A percentile compares a stretch with the other conserved stretches of the same genome.
These are phyloP conservation scores for Hanseniaspora vineae DNA, from an alignment of 805 yeast genomes.

Conservation along the genomic window DNA sequence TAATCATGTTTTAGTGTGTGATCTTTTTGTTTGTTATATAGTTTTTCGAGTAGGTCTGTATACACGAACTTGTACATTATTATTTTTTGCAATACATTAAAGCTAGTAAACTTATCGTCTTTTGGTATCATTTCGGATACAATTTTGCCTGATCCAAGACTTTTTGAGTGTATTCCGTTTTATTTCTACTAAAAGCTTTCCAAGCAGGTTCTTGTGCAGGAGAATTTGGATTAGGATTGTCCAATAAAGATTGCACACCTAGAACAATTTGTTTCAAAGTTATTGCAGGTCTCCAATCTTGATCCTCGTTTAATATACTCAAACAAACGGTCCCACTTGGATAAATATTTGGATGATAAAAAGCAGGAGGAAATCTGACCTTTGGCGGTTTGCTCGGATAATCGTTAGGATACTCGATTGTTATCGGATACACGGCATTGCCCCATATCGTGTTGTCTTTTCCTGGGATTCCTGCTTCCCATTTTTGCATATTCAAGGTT, in stretches of 20 bases:
- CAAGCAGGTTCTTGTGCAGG: constrained; percentile 98
- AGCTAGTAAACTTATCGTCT: too few relatives aligned
- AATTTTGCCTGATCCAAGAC: constrained; percentile 71
- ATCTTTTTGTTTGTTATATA: too few relatives aligned
- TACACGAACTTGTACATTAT: too few relatives aligned
- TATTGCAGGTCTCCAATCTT: constrained; percentile 97
- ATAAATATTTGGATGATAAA: constrained; percentile 94
- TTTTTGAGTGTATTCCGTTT: constrained; percentile 54
- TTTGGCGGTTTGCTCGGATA: constrained; percentile 97
- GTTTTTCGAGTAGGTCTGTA: too few relatives aligned
- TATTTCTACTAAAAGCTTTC: constrained; percentile 67
- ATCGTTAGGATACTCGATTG: constrained; percentile 74
- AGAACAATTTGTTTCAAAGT: constrained; percentile 77
- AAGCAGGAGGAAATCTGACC: constrained; percentile 75
- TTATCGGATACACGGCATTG: constrained; percentile 77
- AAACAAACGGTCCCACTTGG: constrained; percentile 96
- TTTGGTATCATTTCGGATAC: constrained; percentile 40
- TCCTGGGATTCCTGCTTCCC: constrained; percentile 97
- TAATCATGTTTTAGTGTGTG: too few relatives aligned
- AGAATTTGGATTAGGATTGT: constrained; percentile 83
- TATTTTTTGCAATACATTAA: too few relatives aligned
- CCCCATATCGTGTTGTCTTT: constrained; percentile 71
- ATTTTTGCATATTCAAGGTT: constrained; percentile 63
- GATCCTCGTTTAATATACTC: constrained; percentile 83
- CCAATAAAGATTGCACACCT: constrained; percentile 86